A percentile compares a stretch with the other conserved stretches of the same genome.
phyloP scores from a whole-genome alignment of 371 early-diverging fungal species.

The Batkoa obscura region DNA sequence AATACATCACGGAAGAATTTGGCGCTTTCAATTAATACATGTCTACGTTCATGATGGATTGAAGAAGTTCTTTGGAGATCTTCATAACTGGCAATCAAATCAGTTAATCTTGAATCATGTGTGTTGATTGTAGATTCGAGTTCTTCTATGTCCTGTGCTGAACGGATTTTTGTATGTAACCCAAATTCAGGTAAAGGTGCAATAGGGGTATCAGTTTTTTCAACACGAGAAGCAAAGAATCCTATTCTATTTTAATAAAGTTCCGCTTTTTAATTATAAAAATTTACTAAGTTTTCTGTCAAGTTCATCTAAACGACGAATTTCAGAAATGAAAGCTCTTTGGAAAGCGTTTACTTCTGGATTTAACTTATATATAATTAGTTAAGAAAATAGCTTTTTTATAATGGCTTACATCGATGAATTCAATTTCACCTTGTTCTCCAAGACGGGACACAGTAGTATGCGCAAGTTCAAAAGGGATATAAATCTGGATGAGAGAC shows the following conservation, averaged over 20 bases:
- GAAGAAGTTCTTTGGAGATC: conserved; percentile 63
- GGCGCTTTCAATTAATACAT: conserved; percentile 77
- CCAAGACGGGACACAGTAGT: conserved; percentile 87
- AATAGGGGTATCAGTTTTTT: conserved; percentile 52
- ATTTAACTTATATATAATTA: conserved; percentile 41
- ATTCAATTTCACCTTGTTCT: conserved; percentile 83
- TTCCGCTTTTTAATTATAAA: not conserved
- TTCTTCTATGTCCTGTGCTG: conserved; percentile 86
- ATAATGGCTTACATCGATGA: conserved; percentile 58
- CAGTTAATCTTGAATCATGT: conserved; percentile 58
- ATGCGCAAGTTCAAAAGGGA: conserved; percentile 88
- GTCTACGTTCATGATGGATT: conserved; percentile 75
- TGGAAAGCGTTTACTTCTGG: conserved; percentile 90
- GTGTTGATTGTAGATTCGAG: conserved; percentile 64
- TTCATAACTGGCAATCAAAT: conserved; percentile 77
- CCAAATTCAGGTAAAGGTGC: conserved; percentile 30
- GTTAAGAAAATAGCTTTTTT: not conserved
- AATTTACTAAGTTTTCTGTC: conserved; percentile 76
- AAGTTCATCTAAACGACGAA: conserved; percentile 81
- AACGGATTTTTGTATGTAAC: conserved; percentile 42
- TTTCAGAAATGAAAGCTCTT: conserved; percentile 84
- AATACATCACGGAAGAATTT: conserved; percentile 53
- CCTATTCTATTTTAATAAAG: conserved; percentile 17
- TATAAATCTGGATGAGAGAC: conserved; percentile 90
- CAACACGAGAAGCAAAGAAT: conserved; percentile 63